Conservation (phyloP, 1,284 basidiomycete species). For the Leccinum cinnamomeum region DNA sequence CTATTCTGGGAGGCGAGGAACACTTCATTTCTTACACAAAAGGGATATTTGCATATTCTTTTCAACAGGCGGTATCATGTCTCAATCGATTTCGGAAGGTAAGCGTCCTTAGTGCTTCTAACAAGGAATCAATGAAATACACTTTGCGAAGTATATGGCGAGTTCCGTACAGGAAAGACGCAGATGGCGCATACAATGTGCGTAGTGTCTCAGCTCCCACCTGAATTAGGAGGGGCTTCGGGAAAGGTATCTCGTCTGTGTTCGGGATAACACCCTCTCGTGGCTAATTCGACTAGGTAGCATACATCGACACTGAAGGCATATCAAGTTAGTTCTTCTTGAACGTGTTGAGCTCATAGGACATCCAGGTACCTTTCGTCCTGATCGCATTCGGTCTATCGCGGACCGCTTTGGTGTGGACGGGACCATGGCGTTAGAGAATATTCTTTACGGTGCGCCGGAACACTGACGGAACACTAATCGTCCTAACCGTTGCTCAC, state of each 20-base stretch:
- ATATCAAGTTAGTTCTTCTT: slow-evolving; percentile 1
- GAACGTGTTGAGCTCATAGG: slow-evolving; percentile 7
- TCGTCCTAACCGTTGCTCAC: slow-evolving; percentile 2
- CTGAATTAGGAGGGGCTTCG: slow-evolving; percentile 85
- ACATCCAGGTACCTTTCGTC: slow-evolving; percentile 80
- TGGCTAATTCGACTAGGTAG: slow-evolving; percentile 54
- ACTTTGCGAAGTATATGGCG: slow-evolving; percentile 62
- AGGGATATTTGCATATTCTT: background rate
- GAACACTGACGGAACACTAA: background rate
- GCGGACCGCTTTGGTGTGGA: slow-evolving; percentile 92
- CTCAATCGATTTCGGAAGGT: slow-evolving; percentile 92
- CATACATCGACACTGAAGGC: slow-evolving; percentile 93
- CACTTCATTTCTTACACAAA: background rate
- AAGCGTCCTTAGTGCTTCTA: slow-evolving; percentile 9
- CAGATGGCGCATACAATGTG: slow-evolving; percentile 93
- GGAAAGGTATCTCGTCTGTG: slow-evolving; percentile 61
- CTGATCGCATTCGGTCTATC: slow-evolving; percentile 85
- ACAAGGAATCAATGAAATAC: background rate
- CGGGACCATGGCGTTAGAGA: slow-evolving; percentile 82
- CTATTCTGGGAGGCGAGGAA: slow-evolving; percentile 74
- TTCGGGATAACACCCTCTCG: slow-evolving; percentile 1
- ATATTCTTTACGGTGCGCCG: slow-evolving; percentile 73
- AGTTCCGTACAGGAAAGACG: slow-evolving; percentile 86
- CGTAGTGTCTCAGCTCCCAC: slow-evolving; percentile 83
- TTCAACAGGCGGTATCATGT: slow-evolving; percentile 73